Evolutionary conservation across 2,329 filamentous ascomycete genomes (phyloP).

Genomic region (Neofusicoccum sp.): DNA sequence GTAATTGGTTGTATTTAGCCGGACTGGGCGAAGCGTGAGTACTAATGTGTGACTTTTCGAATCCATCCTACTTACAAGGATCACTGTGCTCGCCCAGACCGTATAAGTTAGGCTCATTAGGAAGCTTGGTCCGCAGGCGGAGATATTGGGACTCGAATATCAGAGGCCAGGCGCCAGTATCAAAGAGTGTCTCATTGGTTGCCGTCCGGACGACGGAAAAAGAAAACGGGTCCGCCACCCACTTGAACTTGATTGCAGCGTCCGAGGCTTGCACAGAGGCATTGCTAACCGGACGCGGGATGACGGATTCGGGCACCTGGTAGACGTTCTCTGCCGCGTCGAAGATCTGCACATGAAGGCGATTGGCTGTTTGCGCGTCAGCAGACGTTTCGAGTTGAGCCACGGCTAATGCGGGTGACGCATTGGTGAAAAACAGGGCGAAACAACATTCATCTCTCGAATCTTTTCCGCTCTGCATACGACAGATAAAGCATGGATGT

Average conservation of each 20-base stretch:
- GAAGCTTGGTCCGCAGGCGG: constrained; percentile 67
- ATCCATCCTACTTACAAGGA: constrained; percentile 36
- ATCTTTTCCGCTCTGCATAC: neutral
- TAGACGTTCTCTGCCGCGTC: constrained; percentile 69
- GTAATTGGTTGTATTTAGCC: constrained; percentile 66
- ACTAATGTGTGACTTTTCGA: neutral
- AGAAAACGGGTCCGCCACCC: constrained; percentile 60
- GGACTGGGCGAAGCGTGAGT: constrained; percentile 36
- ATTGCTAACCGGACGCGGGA: constrained; percentile 57
- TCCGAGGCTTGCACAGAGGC: constrained; percentile 30
- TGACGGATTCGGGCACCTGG: constrained; percentile 68
- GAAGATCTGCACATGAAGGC: constrained; percentile 73
- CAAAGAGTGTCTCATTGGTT: constrained; percentile 62
- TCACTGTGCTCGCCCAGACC: constrained; percentile 78
- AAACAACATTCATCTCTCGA: neutral
- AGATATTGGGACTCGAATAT: constrained; percentile 79
- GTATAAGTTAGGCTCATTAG: constrained; percentile 68
- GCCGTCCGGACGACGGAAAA: constrained; percentile 62
- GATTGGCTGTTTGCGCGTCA: constrained; percentile 49
- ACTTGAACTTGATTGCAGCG: constrained; percentile 55
- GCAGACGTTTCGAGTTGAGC: constrained; percentile 20
- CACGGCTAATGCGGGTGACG: neutral
- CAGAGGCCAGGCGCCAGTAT: constrained; percentile 64
- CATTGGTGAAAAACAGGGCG: neutral
- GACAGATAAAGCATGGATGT: neutral